A percentile compares a stretch with the other conserved stretches of the same genome.
phyloP scores from a whole-genome alignment of 306 rosid genomes.

The Quercus variabilis region DNA sequence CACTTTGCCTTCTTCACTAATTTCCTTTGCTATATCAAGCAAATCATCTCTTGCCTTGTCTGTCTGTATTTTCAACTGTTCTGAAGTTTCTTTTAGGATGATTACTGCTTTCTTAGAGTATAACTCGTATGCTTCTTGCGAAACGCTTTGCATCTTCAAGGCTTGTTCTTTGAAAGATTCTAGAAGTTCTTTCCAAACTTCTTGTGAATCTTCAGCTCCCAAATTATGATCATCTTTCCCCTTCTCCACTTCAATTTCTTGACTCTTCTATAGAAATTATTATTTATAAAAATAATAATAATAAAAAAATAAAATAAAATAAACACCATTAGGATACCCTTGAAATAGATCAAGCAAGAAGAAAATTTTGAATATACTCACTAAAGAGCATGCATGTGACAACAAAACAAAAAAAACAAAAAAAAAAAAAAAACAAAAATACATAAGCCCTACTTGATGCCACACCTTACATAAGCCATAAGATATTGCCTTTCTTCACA shows the following conservation, averaged over 20 bases:
- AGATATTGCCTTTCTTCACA: background rate
- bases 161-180: slow-evolving; percentile 86
- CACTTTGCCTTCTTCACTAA: slow-evolving; percentile 72
- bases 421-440: background rate
- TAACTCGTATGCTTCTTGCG: slow-evolving; percentile 77
- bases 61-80: slow-evolving; percentile 75
- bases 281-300: background rate
- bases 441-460: background rate
- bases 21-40: slow-evolving; percentile 58
- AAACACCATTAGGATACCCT: slow-evolving; percentile 1
- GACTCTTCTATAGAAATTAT: slow-evolving; percentile 32
- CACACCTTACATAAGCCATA: background rate
- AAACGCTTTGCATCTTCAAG: slow-evolving; percentile 57
- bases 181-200: slow-evolving; percentile 72
- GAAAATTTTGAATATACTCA: background rate
- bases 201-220: slow-evolving; percentile 59
- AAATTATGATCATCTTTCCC: slow-evolving; percentile 31
- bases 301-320: background rate
- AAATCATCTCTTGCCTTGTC: slow-evolving; percentile 65
- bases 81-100: slow-evolving; percentile 63
- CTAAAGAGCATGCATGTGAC: background rate
- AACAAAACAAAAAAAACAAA: background rate
- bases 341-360: slow-evolving; percentile 1
- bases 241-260: slow-evolving; percentile 54
- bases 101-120: slow-evolving; percentile 75